phyloP scores from a whole-genome alignment of 768 basidiomycete genomes.

The Guyanaporus albipodus region DNA sequence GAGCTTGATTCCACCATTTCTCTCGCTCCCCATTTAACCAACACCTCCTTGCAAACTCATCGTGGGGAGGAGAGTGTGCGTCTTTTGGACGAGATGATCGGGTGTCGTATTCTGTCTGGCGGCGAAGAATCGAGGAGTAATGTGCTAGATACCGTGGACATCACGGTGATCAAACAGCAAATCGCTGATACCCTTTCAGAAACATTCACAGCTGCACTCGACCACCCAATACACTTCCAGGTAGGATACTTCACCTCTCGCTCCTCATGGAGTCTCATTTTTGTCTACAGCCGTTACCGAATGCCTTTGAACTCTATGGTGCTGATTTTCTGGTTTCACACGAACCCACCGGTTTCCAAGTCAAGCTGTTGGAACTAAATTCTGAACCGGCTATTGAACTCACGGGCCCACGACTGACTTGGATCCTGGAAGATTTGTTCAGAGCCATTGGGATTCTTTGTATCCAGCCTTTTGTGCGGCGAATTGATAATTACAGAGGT shows the following conservation, averaged over 20 bases:
- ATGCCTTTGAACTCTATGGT: conserved; percentile 94
- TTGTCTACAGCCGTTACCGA: conserved; percentile 63
- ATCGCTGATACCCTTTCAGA: conserved; percentile 69
- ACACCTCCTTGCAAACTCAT: conserved; percentile 79
- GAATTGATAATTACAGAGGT: conserved; percentile 1
- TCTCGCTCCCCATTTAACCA: conserved; percentile 80
- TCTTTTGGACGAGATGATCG: conserved; percentile 75
- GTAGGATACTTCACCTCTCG: conserved; percentile 33
- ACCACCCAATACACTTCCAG: conserved; percentile 83
- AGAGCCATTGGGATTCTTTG: conserved; percentile 61
- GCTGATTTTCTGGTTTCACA: conserved; percentile 84
- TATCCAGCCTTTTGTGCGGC: conserved; percentile 56
- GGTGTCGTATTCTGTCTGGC: conserved; percentile 49
- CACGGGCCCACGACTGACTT: conserved; percentile 77
- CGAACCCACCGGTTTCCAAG: conserved; percentile 40
- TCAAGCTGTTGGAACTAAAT: conserved; percentile 87
- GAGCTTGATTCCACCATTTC: conserved; percentile 22
- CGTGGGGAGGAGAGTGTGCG: conserved; percentile 68
- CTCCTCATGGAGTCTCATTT: neutral
- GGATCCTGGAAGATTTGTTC: conserved; percentile 82
- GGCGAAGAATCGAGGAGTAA: conserved; percentile 20
- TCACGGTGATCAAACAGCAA: conserved; percentile 53
- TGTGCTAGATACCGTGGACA: conserved; percentile 29
- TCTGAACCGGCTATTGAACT: conserved; percentile 95
- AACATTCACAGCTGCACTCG: conserved; percentile 80